Percentiles rank a stretch among this genome's conserved stretches.
phyloP scores from a whole-genome alignment of 148 eudicot species.

The Polygonum maritimum region DNA sequence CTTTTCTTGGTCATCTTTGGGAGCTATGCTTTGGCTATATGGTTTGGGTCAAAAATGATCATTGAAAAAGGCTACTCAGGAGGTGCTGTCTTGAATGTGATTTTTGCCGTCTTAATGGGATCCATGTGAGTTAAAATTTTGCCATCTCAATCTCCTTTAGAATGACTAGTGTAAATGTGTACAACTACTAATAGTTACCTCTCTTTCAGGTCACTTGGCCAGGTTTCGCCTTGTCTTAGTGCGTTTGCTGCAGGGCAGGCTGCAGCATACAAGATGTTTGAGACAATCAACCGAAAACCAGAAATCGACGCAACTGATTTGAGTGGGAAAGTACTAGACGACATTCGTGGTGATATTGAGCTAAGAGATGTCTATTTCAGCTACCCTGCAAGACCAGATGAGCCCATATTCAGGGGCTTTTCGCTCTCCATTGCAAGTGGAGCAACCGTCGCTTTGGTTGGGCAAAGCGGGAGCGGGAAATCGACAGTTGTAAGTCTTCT shows the following conservation, averaged over 20 bases:
- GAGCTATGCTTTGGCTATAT: conserved; percentile 48
- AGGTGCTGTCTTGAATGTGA: conserved; percentile 45
- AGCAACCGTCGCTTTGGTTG: conserved; percentile 49
- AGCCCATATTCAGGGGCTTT: conserved; percentile 44
- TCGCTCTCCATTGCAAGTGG: conserved; percentile 46
- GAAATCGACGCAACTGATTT: conserved; percentile 41
- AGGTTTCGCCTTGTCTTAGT: conserved; percentile 45
- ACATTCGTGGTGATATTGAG: conserved; percentile 47
- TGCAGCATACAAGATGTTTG: conserved; percentile 58
- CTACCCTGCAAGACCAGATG: conserved; percentile 54
- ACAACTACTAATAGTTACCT: not conserved
- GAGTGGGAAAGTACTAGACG: conserved; percentile 31
- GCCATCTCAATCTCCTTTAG: not conserved
- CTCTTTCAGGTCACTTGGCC: conserved; percentile 44
- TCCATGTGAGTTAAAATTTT: conserved; percentile 37
- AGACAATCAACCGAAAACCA: conserved; percentile 43
- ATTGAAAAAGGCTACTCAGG: conserved; percentile 40
- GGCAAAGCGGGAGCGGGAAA: conserved; percentile 66
- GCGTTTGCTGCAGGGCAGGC: conserved; percentile 59
- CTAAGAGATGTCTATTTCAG: conserved; percentile 40
- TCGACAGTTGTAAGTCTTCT: conserved; percentile 54
- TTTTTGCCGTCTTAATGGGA: conserved; percentile 47
- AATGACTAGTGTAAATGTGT: not conserved
- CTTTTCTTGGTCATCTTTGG: conserved; percentile 26
- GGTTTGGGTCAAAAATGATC: conserved; percentile 64